Percentiles rank a stretch among this genome's conserved stretches.
Conservation (phyloP, 2,329 filamentous ascomycete species). For the Monosporascus sp. region DNA sequence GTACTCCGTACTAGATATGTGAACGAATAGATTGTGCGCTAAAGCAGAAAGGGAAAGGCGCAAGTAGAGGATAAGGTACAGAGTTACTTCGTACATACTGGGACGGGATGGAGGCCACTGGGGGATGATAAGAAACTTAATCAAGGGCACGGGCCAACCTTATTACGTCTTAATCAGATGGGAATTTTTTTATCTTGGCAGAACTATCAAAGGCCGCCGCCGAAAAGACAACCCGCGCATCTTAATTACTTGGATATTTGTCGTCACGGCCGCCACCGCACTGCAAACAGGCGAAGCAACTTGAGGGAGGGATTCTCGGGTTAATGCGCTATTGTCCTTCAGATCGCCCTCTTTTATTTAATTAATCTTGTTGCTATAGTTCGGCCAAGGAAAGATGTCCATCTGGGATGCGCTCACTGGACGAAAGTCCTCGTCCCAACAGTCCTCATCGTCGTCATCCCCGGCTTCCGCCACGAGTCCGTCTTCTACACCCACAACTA, state of each 20-base stretch:
- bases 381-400: constrained; percentile 38
- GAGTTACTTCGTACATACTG: not conserved
- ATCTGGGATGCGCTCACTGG: constrained; percentile 60
- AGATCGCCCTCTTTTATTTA: constrained; percentile 8
- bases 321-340: no score
- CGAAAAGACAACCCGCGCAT: not conserved
- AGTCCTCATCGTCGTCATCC: constrained; percentile 23
- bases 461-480: constrained; percentile 33
- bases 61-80: not conserved
- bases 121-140: no score
- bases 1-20: not conserved
- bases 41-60: not conserved
- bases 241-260: not conserved
- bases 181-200: constrained; percentile 4
- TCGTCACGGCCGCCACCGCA: no score
- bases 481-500: constrained; percentile 40
- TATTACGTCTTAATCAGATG: not conserved
- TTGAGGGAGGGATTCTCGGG: not conserved
- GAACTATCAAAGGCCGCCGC: not conserved
- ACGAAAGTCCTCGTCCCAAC: constrained; percentile 42
- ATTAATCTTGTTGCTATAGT: constrained; percentile 3
- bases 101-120: no score
- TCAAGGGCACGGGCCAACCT: not conserved
- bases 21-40: not conserved
- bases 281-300: not conserved